phyloP scores from a whole-genome alignment of 1,284 basidiomycete genomes.

The Leccinum huronense region DNA sequence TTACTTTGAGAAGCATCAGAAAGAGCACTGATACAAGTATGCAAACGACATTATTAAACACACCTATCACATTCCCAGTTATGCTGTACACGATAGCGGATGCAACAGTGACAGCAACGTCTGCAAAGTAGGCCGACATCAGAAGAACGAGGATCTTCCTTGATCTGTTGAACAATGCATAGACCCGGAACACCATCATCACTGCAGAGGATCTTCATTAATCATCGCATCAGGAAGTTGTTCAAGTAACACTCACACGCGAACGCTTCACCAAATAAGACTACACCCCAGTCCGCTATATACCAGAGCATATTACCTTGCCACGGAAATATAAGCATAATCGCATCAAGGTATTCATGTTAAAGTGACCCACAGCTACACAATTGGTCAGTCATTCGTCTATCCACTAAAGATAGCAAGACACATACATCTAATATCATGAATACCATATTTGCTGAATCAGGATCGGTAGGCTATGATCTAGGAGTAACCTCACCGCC shows the following conservation, averaged over 20 bases:
- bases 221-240: neutral
- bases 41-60: neutral
- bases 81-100: neutral
- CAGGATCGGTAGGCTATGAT: neutral
- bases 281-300: neutral
- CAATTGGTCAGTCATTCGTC: neutral
- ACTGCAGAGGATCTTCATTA: neutral
- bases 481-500: neutral
- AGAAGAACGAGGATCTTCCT: neutral
- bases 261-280: neutral
- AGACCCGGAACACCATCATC: neutral
- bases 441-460: neutral
- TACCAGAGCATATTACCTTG: neutral
- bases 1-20: neutral
- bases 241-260: neutral
- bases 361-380: neutral
- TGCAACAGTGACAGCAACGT: neutral
- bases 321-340: neutral
- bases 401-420: neutral
- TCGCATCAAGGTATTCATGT: neutral
- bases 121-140: neutral
- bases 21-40: neutral
- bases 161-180: conserved; percentile 1
- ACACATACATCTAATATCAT: neutral
- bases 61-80: neutral